A percentile compares a stretch with the other conserved stretches of the same genome.
Conservation (phyloP, 202 grass and related monocot species). For the Dendrocalamus latiflorus region DNA sequence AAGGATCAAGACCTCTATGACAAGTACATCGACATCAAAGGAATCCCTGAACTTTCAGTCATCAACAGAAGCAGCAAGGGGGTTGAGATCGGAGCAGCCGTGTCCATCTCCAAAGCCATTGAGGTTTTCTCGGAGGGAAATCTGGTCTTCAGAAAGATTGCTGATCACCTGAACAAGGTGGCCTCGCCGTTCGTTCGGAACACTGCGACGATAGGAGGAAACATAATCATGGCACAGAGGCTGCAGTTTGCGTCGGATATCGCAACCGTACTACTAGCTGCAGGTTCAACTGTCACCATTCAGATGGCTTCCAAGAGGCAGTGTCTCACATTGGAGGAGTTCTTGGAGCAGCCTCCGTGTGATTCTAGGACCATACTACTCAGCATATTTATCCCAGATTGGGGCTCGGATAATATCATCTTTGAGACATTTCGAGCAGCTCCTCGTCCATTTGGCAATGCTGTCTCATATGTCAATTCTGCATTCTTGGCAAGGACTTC, state of each 20-base stretch:
- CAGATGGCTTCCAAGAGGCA: slow-evolving; percentile 39
- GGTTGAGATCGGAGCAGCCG: slow-evolving; percentile 58
- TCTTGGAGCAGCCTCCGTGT: slow-evolving; percentile 54
- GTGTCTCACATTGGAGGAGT: slow-evolving; percentile 53
- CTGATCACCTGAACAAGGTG: slow-evolving; percentile 64
- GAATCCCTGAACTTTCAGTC: slow-evolving; percentile 52
- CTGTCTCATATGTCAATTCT: slow-evolving; percentile 68
- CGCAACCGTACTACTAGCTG: slow-evolving; percentile 58
- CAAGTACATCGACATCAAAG: slow-evolving; percentile 61
- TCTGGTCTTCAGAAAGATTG: slow-evolving; percentile 50
- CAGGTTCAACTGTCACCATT: slow-evolving; percentile 36
- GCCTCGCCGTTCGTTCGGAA: slow-evolving; percentile 70
- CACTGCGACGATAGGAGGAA: slow-evolving; percentile 69
- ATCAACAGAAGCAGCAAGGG: slow-evolving; percentile 48
- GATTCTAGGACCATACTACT: slow-evolving; percentile 48
- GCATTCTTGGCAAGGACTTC: slow-evolving; percentile 67
- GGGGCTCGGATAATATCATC: slow-evolving; percentile 39
- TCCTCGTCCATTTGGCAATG: slow-evolving; percentile 71
- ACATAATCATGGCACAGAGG: slow-evolving; percentile 68
- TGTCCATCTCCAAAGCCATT: slow-evolving; percentile 58
- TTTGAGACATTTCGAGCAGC: slow-evolving; percentile 72
- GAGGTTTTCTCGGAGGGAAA: slow-evolving; percentile 48
- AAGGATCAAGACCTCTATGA: slow-evolving; percentile 70
- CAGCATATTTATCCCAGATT: slow-evolving; percentile 57
- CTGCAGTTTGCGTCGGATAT: slow-evolving; percentile 49